Conservation (phyloP, 2,329 filamentous ascomycete species). For the Fusarium foetens region DNA sequence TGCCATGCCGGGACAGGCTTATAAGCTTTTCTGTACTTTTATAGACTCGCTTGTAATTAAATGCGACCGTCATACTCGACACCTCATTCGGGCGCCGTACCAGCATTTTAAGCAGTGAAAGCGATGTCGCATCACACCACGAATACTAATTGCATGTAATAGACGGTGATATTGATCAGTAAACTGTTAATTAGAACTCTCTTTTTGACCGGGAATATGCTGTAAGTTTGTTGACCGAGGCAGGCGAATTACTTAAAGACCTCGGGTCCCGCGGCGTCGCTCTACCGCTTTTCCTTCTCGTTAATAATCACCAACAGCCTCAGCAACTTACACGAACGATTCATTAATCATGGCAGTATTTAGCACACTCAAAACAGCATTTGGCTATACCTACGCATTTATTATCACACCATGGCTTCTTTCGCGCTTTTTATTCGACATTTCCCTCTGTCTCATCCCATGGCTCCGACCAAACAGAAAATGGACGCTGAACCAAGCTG, state of each 20-base stretch:
- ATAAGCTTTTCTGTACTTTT: background rate
- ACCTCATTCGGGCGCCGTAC: accelerated
- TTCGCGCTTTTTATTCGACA: conserved; percentile 22
- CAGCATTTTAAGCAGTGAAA: background rate
- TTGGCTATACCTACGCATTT: background rate
- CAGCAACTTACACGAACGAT: background rate
- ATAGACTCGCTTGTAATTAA: background rate
- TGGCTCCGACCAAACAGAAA: conserved; percentile 5
- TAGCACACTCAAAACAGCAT: background rate
- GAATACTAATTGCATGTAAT: background rate
- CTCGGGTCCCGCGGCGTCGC: background rate
- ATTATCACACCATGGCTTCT: conserved; percentile 30
- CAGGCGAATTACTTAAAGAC: background rate
- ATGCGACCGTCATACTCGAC: background rate
- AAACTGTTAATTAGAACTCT: accelerated
- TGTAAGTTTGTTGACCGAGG: background rate
- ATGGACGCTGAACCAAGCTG: conserved; percentile 32
- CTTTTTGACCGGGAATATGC: background rate
- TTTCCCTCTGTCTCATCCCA: conserved; percentile 25
- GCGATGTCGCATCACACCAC: background rate
- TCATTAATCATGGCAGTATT: background rate
- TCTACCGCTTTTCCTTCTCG: background rate
- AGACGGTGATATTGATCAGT: accelerated
- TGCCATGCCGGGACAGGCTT: background rate
- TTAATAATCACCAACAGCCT: background rate